A percentile compares a stretch with the other conserved stretches of the same genome.
These are phyloP conservation scores for Monosporascus sp. DNA, from an alignment of 2,329 filamentous ascomycete genomes.

Conservation along the genomic window DNA sequence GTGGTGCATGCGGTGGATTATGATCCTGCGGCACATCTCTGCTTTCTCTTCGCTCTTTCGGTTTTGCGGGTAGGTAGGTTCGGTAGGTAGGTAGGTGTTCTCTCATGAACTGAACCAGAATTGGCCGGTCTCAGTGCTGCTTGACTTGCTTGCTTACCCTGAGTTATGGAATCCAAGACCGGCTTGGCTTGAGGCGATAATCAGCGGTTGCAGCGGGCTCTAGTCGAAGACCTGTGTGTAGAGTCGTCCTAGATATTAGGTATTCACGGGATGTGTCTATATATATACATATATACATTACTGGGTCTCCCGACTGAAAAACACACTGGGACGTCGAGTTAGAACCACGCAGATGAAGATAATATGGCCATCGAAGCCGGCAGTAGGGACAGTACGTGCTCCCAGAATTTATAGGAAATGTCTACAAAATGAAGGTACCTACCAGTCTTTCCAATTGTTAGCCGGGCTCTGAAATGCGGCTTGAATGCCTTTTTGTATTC, in stretches of 20 bases:
- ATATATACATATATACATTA: too few relatives aligned
- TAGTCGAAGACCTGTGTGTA: background rate
- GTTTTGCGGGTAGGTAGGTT: background rate
- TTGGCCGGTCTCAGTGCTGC: background rate
- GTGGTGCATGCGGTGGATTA: constrained; percentile 24
- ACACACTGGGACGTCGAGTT: background rate
- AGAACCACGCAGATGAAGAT: background rate
- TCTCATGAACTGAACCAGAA: background rate
- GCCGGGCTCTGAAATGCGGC: too few relatives aligned
- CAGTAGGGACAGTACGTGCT: background rate
- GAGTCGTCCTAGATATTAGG: too few relatives aligned
- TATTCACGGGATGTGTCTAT: background rate
- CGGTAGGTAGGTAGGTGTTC: background rate
- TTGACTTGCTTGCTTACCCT: background rate
- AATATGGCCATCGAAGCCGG: background rate
- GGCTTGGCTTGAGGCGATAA: background rate
- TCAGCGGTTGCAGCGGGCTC: background rate
- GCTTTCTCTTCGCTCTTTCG: background rate
- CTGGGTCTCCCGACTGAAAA: background rate
- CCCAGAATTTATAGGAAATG: background rate
- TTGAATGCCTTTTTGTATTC: too few relatives aligned
- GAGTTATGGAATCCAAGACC: background rate
- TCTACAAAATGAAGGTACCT: background rate
- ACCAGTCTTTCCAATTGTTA: too few relatives aligned
- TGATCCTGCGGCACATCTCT: constrained; percentile 18